A percentile compares a stretch with the other conserved stretches of the same genome.
phyloP scores from a whole-genome alignment of 2,329 filamentous ascomycete species.

The Nemania bipapillata region DNA sequence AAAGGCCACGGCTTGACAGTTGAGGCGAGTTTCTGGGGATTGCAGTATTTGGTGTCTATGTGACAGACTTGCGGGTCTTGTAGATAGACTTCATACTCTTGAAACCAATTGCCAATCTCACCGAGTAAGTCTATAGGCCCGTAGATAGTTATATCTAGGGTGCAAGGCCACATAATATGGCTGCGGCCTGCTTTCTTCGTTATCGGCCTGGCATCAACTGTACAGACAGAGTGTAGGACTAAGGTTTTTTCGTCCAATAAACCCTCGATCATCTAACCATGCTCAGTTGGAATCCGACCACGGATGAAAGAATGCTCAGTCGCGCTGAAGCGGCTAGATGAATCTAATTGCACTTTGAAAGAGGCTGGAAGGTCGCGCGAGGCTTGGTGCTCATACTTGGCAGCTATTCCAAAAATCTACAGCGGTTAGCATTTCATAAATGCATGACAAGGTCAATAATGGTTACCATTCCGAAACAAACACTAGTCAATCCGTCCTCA shows the following conservation, averaged over 20 bases:
- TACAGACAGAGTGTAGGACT: not conserved
- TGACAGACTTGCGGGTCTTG: not conserved
- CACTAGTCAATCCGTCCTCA: too few relatives aligned
- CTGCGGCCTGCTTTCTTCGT: not conserved
- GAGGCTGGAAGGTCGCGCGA: not conserved
- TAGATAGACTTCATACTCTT: not conserved
- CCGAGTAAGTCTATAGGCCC: not conserved
- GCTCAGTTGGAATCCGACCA: not conserved
- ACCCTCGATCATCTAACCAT: not conserved
- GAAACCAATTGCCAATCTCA: not conserved
- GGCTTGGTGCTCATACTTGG: not conserved
- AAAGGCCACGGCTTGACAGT: not conserved
- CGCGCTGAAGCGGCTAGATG: not conserved
- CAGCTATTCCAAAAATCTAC: not conserved
- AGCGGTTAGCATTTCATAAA: too few relatives aligned
- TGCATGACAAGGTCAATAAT: too few relatives aligned
- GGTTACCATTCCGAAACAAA: too few relatives aligned
- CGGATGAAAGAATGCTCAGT: not conserved
- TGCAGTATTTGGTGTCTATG: not conserved
- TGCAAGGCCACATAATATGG: not conserved
- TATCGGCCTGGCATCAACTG: not conserved
- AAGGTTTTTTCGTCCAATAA: not conserved
- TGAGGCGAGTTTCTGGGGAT: not conserved
- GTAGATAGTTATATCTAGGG: not conserved
- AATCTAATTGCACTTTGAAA: not conserved